Conservation (phyloP, 352 stramenopile species). For the Globisporangium orthogonon region DNA sequence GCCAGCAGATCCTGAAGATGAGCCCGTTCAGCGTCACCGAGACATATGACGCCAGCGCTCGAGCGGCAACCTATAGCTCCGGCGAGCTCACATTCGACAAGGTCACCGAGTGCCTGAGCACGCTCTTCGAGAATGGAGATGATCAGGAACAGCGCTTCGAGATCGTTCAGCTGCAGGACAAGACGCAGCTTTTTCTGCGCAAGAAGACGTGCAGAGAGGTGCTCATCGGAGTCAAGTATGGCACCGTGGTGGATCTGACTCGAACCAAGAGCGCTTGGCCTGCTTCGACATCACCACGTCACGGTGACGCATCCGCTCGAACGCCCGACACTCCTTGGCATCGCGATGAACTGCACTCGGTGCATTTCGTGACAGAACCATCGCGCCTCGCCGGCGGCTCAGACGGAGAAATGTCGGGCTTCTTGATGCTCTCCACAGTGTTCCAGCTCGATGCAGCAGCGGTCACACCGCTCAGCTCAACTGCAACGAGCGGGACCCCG, state of each 20-base stretch:
- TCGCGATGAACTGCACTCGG: conserved; percentile 5
- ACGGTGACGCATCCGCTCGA: no score
- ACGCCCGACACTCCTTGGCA: background rate
- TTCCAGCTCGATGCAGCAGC: conserved; percentile 44
- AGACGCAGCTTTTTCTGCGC: conserved; percentile 31
- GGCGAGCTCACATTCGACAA: conserved; percentile 19
- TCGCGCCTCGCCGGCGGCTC: conserved; percentile 26
- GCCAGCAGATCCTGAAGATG: conserved; percentile 49
- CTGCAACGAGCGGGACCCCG: background rate
- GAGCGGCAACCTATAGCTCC: background rate
- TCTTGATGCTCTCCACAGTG: conserved; percentile 60
- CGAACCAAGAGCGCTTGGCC: no score
- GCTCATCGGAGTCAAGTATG: conserved; percentile 33
- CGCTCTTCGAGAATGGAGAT: conserved; percentile 24
- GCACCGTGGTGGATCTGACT: conserved; percentile 23
- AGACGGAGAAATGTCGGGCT: conserved; percentile 60
- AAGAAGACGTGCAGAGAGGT: conserved; percentile 41
- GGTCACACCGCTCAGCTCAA: conserved; percentile 14
- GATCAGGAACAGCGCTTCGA: conserved; percentile 37
- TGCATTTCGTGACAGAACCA: conserved; percentile 55
- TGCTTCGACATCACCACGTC: no score
- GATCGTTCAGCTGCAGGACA: conserved; percentile 30
- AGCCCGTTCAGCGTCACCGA: conserved; percentile 23
- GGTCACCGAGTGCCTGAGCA: conserved; percentile 27
- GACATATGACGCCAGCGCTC: background rate